Evolutionary conservation across 1,284 basidiomycete genomes (phyloP).

Genomic region (Ceratobasidium sp.): DNA sequence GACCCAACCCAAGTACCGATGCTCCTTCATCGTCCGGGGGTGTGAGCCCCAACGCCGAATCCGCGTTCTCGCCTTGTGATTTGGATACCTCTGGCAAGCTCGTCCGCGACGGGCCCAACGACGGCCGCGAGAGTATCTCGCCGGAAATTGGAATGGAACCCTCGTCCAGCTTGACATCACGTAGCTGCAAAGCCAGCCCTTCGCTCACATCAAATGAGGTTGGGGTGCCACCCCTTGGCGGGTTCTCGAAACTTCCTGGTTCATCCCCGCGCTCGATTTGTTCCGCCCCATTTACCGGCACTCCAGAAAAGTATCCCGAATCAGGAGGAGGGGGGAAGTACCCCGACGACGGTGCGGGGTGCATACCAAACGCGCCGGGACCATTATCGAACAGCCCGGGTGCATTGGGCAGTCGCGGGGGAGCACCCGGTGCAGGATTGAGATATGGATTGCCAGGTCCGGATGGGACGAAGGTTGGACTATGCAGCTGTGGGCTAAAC

Average conservation of each 20-base stretch:
- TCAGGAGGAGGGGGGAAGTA: slow-evolving; percentile 30
- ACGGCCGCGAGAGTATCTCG: neutral
- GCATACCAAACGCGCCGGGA: slow-evolving; percentile 30
- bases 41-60: slow-evolving; percentile 23
- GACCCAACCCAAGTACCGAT: slow-evolving; percentile 15
- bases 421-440: slow-evolving; percentile 33
- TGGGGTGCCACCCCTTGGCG: slow-evolving; percentile 14
- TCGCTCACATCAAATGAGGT: slow-evolving; percentile 35
- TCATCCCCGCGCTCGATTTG: slow-evolving; percentile 24
- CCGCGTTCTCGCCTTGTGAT: neutral
- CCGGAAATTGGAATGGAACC: neutral
- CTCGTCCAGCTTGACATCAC: slow-evolving; percentile 20
- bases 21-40: slow-evolving; percentile 26
- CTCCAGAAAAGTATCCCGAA: slow-evolving; percentile 23
- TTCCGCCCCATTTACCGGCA: neutral
- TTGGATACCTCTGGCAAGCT: slow-evolving; percentile 15
- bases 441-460: slow-evolving; percentile 27
- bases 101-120: slow-evolving; percentile 1
- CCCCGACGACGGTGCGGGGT: slow-evolving; percentile 21
- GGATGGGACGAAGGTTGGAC: slow-evolving; percentile 25
- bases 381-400: slow-evolving; percentile 13
- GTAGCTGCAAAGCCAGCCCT: slow-evolving; percentile 21
- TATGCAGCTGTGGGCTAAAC: slow-evolving; percentile 39
- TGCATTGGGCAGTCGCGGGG: slow-evolving; percentile 23
- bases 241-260: slow-evolving; percentile 13